Evolutionary conservation across 108 stramenopile genomes (phyloP).

Genomic region (Cyclostephanos tholiformis): DNA sequence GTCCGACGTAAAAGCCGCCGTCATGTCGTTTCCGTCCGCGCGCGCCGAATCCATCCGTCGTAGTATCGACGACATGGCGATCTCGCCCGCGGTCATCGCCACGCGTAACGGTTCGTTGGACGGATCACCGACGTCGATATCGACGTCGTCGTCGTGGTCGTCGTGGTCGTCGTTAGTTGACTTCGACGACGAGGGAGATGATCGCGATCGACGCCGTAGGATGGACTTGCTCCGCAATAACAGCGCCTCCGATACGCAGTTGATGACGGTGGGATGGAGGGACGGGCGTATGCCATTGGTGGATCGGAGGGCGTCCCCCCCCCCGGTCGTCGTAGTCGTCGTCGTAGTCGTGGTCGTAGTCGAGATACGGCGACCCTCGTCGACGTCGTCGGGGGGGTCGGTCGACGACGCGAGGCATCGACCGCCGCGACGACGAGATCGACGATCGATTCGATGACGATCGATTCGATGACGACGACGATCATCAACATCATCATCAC

Average conservation of each 20-base stretch:
- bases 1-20: conserved; percentile 34
- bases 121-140: conserved; percentile 29
- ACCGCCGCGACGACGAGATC: too few species aligned
- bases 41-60: conserved; percentile 57
- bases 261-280: conserved; percentile 84
- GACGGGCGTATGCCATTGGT: conserved; percentile 81
- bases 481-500: too few species aligned
- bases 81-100: conserved; percentile 63
- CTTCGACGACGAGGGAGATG: neutral
- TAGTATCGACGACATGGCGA: conserved; percentile 62
- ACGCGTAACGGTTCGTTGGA: conserved; percentile 56
- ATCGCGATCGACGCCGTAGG: neutral
- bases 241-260: conserved; percentile 77
- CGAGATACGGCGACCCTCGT: neutral
- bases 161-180: neutral
- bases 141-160: neutral
- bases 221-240: conserved; percentile 42
- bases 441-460: too few species aligned
- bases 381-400: neutral
- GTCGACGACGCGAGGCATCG: neutral
- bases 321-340: neutral
- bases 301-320: conserved; percentile 60
- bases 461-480: too few species aligned
- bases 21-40: conserved; percentile 51
- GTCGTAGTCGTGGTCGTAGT: neutral